Conservation (phyloP, 2,329 filamentous ascomycete genomes). For the Colletotrichum eremochloae region DNA sequence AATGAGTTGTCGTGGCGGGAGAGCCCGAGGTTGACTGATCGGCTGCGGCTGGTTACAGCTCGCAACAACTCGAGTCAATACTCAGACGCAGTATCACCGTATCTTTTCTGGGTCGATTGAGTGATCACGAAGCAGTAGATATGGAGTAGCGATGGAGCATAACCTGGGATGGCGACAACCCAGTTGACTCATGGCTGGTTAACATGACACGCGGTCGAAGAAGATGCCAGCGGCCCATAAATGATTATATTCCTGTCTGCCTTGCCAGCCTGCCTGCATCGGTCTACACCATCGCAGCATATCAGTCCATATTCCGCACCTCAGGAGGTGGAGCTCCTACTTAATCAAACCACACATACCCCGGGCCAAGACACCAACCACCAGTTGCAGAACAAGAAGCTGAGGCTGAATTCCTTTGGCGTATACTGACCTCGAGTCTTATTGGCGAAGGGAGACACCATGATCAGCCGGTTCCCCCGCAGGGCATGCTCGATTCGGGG, state of each 20-base stretch:
- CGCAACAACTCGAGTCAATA: neutral
- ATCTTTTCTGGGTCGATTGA: neutral
- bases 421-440: slow-evolving; percentile 18
- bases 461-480: slow-evolving; percentile 20
- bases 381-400: slow-evolving; percentile 10
- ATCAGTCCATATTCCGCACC: slow-evolving; percentile 25
- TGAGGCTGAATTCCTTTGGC: slow-evolving; percentile 26
- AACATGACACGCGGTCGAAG: neutral
- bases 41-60: neutral
- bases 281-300: slow-evolving; percentile 14
- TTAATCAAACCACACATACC: slow-evolving; percentile 23
- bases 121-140: neutral
- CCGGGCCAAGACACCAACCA: slow-evolving; percentile 23
- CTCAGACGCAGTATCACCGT: neutral
- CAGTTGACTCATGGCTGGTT: neutral
- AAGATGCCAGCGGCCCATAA: neutral
- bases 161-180: neutral
- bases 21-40: neutral
- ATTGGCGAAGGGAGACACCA: slow-evolving; percentile 24
- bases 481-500: slow-evolving; percentile 18
- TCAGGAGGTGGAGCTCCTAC: slow-evolving; percentile 29
- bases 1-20: slow-evolving; percentile 16
- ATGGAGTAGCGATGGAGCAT: neutral
- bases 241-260: slow-evolving; percentile 25
- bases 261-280: slow-evolving; percentile 23